Evolutionary conservation across 2,329 filamentous ascomycete species (phyloP).

Genomic region (Myriosclerotinia duriaeana): DNA sequence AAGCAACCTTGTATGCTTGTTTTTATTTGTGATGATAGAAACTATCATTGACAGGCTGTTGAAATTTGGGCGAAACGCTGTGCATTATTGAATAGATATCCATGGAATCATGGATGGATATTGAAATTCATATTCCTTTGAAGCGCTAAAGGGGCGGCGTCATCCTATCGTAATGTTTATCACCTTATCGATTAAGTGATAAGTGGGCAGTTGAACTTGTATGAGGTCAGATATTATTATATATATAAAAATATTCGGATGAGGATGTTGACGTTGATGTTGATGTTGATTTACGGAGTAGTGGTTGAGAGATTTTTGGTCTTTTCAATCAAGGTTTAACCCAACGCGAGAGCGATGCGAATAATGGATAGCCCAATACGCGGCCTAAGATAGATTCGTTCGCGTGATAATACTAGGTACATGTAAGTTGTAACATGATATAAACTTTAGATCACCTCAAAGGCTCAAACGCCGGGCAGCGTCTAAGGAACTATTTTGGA

Average conservation of each 20-base stretch:
- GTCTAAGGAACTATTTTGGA: too few species aligned
- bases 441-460: conserved; percentile 15
- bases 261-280: neutral
- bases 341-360: neutral
- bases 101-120: conserved; percentile 23
- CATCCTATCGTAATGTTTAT: conserved; percentile 13
- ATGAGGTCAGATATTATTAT: conserved; percentile 15
- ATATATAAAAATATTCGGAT: neutral
- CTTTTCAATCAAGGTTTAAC: conserved; percentile 3
- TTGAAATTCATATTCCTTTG: neutral
- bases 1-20: too few species aligned
- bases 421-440: neutral
- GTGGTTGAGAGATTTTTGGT: neutral
- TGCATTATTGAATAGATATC: conserved; percentile 12
- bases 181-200: conserved; percentile 22
- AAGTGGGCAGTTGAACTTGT: neutral
- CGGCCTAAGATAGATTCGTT: too few species aligned
- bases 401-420: too few species aligned
- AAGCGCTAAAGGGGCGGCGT: neutral
- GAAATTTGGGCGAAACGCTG: conserved; percentile 22
- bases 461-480: neutral
- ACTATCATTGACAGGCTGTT: conserved; percentile 15
- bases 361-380: conserved; percentile 14
- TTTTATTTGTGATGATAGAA: neutral
- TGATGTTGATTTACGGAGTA: neutral